phyloP scores from a whole-genome alignment of 768 basidiomycete species.

The Daedaleopsis sinensis region DNA sequence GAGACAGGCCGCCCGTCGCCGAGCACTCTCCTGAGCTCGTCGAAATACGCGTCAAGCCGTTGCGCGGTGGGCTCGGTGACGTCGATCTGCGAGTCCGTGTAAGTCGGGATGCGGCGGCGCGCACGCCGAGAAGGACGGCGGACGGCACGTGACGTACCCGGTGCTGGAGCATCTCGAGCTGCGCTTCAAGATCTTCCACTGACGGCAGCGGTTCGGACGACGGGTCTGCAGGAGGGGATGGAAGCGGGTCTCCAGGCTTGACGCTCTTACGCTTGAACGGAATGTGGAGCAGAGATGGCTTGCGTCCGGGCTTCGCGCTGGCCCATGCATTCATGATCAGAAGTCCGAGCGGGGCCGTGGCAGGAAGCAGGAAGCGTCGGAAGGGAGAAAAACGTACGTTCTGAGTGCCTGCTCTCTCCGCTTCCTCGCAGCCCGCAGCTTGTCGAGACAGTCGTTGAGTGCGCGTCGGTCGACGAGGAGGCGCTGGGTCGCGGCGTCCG shows the following conservation, averaged over 20 bases:
- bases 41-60: constrained; percentile 19
- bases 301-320: constrained; percentile 14
- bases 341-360: no score
- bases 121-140: neutral
- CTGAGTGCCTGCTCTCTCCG: constrained; percentile 2
- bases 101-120: neutral
- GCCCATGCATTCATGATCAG: no score
- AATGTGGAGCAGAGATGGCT: constrained; percentile 3
- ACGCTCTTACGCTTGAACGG: neutral
- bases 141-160: constrained; percentile 14
- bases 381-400: no score
- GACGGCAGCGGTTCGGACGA: neutral
- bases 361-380: no score
- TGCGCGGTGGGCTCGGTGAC: constrained; percentile 10
- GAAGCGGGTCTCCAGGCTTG: neutral
- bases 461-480: constrained; percentile 14
- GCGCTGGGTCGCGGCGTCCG: constrained; percentile 24
- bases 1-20: constrained; percentile 20
- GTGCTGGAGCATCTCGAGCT: constrained; percentile 1
- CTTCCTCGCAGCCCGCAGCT: constrained; percentile 16
- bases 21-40: constrained; percentile 15
- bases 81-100: constrained; percentile 10
- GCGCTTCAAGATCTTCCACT: constrained; percentile 15
- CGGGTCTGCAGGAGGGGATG: neutral
- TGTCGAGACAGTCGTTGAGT: constrained; percentile 10